phyloP scores from a whole-genome alignment of 768 basidiomycete species.

The Mycena venus region DNA sequence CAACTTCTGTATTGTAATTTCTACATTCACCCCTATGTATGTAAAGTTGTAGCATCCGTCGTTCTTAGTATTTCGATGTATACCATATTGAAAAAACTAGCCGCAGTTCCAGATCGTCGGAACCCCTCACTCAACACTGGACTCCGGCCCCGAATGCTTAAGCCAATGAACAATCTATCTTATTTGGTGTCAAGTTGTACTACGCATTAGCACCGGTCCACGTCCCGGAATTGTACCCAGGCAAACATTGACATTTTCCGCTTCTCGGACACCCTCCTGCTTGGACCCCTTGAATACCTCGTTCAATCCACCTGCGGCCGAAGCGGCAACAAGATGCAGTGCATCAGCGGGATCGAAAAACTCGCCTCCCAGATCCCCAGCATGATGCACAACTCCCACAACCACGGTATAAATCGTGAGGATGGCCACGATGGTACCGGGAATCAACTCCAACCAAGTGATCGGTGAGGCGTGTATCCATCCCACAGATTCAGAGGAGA shows the following conservation, averaged over 20 bases:
- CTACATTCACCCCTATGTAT: too few relatives aligned
- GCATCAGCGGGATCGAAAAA: not conserved
- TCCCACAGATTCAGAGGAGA: not conserved
- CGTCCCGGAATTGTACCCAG: not conserved
- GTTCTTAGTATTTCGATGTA: too few relatives aligned
- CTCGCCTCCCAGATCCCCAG: not conserved
- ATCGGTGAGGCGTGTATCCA: not conserved
- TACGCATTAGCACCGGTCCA: not conserved
- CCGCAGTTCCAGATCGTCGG: too few relatives aligned
- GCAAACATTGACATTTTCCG: not conserved
- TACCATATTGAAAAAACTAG: too few relatives aligned
- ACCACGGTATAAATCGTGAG: not conserved
- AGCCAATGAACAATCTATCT: not conserved
- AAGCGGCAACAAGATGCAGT: not conserved
- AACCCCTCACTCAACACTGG: not conserved
- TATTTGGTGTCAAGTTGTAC: not conserved
- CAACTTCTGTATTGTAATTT: too few relatives aligned
- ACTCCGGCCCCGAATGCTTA: not conserved
- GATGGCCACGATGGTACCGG: conserved; percentile 1
- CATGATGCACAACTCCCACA: not conserved
- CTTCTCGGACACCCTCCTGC: not conserved
- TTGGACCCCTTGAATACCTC: not conserved
- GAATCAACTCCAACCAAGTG: not conserved
- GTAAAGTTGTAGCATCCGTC: too few relatives aligned
- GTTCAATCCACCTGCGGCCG: not conserved